A percentile compares a stretch with the other conserved stretches of the same genome.
Conservation (phyloP, 2,329 filamentous ascomycete genomes). For the Ceratocystis cubensis region DNA sequence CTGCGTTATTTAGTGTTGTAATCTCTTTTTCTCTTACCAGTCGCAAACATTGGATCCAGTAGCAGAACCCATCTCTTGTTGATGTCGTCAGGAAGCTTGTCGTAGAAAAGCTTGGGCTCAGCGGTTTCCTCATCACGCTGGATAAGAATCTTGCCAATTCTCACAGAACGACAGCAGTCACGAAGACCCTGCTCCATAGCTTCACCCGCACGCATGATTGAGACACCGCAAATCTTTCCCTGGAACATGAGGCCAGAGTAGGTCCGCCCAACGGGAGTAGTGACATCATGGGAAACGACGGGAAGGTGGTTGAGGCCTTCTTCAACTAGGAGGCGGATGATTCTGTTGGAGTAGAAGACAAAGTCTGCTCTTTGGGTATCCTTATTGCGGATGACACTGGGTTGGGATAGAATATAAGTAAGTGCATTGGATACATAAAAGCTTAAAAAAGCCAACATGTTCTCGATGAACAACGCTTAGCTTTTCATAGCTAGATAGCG, state of each 20-base stretch:
- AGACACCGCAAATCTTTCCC: conserved; percentile 96
- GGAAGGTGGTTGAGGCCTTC: conserved; percentile 95
- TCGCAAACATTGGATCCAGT: conserved; percentile 98
- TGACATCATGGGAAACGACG: conserved; percentile 76
- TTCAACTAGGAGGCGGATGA: conserved; percentile 91
- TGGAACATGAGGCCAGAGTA: conserved; percentile 92
- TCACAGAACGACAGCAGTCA: conserved; percentile 93
- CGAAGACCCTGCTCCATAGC: conserved; percentile 95
- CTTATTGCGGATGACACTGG: conserved; percentile 87
- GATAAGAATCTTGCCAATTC: conserved; percentile 97
- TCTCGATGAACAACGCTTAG: too few relatives aligned
- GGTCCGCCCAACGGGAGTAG: conserved; percentile 74
- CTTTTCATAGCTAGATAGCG: neutral
- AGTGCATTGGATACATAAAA: neutral
- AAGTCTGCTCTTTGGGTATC: conserved; percentile 87
- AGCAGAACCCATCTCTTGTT: conserved; percentile 83
- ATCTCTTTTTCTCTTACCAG: conserved; percentile 44
- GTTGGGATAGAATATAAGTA: neutral
- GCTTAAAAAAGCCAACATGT: neutral
- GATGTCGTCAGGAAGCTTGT: conserved; percentile 93
- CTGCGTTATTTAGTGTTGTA: neutral
- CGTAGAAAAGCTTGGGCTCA: conserved; percentile 88
- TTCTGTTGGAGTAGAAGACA: conserved; percentile 97
- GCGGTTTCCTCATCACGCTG: conserved; percentile 93
- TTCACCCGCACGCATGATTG: conserved; percentile 95